phyloP scores from a whole-genome alignment of 345 rosid species.

The Salix caprea region DNA sequence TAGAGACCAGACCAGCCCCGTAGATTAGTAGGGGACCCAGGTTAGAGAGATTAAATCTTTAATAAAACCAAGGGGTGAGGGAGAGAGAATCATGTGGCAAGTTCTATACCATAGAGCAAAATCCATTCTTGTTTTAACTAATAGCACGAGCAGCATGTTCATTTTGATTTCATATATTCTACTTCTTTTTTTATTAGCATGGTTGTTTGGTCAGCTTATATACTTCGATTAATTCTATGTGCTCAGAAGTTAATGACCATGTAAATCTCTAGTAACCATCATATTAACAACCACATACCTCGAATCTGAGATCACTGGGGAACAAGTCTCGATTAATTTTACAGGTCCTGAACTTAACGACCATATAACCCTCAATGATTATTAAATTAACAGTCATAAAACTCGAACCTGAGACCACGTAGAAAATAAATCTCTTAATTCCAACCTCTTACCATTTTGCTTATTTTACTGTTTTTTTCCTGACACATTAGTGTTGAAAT shows the following conservation, averaged over 20 bases:
- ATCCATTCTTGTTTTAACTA: neutral
- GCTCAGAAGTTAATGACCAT: fast-evolving
- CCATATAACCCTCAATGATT: no score
- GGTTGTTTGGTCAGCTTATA: no score
- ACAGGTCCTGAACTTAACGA: fast-evolving
- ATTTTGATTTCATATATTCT: neutral
- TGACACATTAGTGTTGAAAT: neutral
- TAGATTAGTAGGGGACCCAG: neutral
- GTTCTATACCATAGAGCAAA: neutral
- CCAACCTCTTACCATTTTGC: no score
- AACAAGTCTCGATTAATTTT: no score
- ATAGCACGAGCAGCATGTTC: neutral
- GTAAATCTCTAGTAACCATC: no score
- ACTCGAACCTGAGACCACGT: fast-evolving
- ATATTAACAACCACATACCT: no score
- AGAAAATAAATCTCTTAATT: no score
- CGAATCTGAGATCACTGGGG: no score
- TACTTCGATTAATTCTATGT: fast-evolving
- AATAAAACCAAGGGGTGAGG: no score
- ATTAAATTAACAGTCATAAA: no score
- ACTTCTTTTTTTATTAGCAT: no score
- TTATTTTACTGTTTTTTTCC: neutral
- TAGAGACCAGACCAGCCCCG: neutral
- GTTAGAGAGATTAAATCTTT: neutral
- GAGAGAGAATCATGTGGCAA: neutral